Evolutionary conservation across 768 basidiomycete genomes (phyloP).

Genomic region (Xerocomellus intermedius): DNA sequence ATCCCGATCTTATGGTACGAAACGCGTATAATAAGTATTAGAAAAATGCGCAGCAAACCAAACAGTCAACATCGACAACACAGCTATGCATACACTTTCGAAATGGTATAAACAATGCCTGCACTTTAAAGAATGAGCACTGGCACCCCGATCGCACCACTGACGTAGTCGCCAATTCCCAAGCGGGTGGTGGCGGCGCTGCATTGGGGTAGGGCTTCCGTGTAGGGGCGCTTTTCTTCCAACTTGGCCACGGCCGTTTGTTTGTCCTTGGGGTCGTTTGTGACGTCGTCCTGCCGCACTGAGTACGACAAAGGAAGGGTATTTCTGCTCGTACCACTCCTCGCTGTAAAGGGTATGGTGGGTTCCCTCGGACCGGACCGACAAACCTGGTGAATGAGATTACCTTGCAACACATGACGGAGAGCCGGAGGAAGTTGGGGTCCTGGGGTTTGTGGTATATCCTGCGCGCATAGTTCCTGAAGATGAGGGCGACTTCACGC

Average conservation of each 20-base stretch:
- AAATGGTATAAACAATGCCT: constrained; percentile 21
- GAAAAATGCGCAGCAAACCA: background rate
- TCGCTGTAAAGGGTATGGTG: constrained; percentile 61
- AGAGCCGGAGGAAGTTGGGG: constrained; percentile 82
- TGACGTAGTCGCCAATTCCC: constrained; percentile 32
- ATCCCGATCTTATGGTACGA: background rate
- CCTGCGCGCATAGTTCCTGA: constrained; percentile 73
- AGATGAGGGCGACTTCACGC: constrained; percentile 79
- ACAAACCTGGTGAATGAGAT: constrained; percentile 5
- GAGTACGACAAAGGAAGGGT: constrained; percentile 80
- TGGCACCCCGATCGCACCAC: constrained; percentile 22
- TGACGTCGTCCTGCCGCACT: constrained; percentile 19
- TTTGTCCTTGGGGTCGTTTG: constrained; percentile 52
- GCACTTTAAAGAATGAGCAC: constrained; percentile 24
- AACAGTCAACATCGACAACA: background rate
- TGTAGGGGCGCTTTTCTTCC: constrained; percentile 43
- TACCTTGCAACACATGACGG: constrained; percentile 84
- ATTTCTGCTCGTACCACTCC: constrained; percentile 90
- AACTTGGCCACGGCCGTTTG: constrained; percentile 50
- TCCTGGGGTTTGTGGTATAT: constrained; percentile 87
- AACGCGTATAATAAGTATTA: background rate
- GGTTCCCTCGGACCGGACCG: background rate
- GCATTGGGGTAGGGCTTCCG: constrained; percentile 18
- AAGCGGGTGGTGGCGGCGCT: constrained; percentile 11
- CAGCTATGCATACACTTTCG: constrained; percentile 23